Conservation (phyloP, 768 basidiomycete genomes). For the Pisolithus tinctorius region DNA sequence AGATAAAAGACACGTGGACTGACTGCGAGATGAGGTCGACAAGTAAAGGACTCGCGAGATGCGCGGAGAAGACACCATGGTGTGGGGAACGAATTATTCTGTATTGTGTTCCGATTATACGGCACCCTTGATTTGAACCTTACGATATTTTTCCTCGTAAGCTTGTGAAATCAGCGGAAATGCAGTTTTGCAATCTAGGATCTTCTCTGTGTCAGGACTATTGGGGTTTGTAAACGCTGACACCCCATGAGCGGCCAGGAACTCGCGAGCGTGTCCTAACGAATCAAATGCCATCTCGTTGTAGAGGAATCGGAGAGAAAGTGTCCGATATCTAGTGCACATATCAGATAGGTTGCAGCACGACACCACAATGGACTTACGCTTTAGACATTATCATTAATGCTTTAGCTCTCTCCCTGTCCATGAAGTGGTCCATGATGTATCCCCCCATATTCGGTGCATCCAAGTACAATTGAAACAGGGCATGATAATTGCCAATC, state of each 20-base stretch:
- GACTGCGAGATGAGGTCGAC: not conserved
- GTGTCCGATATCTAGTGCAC: slow-evolving; percentile 64
- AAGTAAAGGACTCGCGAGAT: too few relatives aligned
- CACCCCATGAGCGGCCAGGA: slow-evolving; percentile 64
- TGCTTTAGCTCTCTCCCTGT: slow-evolving; percentile 81
- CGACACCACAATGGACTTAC: slow-evolving; percentile 42
- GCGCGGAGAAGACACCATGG: not conserved
- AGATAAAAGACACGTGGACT: not conserved
- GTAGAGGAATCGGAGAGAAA: slow-evolving; percentile 72
- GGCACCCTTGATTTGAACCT: slow-evolving; percentile 88
- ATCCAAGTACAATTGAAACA: slow-evolving; percentile 77
- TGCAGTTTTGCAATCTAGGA: slow-evolving; percentile 68
- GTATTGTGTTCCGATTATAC: slow-evolving; percentile 41
- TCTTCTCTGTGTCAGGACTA: slow-evolving; percentile 54
- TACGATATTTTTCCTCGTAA: slow-evolving; percentile 77
- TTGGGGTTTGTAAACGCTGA: slow-evolving; percentile 61
- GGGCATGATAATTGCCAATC: slow-evolving; percentile 89
- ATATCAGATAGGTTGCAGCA: not conserved
- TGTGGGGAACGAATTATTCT: not conserved
- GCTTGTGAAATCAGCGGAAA: slow-evolving; percentile 48
- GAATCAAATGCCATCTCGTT: slow-evolving; percentile 82
- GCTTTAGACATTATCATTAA: slow-evolving; percentile 88
- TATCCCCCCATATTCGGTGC: slow-evolving; percentile 98
- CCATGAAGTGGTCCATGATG: slow-evolving; percentile 98
- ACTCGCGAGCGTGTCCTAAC: slow-evolving; percentile 53